phyloP scores from a whole-genome alignment of 1,139 yeast genomes.

The Dujonia santamariae region DNA sequence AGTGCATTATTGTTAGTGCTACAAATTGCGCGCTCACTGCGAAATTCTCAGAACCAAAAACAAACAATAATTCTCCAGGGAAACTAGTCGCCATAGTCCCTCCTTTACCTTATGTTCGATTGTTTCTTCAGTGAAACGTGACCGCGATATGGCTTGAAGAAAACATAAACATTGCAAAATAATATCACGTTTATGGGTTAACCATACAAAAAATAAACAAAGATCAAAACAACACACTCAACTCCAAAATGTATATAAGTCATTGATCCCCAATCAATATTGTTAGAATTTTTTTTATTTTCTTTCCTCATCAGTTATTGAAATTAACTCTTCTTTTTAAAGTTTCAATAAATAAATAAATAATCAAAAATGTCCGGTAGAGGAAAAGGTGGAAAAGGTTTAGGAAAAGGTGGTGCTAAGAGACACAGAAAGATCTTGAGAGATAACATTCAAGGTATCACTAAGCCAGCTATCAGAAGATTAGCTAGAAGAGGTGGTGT shows the following conservation, averaged over 20 bases:
- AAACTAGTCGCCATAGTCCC: too few relatives aligned
- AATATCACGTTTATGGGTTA: not conserved
- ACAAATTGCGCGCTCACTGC: constrained; percentile 2
- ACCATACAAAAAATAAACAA: not conserved
- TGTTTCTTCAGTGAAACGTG: too few relatives aligned
- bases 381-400: constrained; percentile 99
- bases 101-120: too few relatives aligned
- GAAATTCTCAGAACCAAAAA: constrained; percentile 3
- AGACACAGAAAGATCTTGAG: constrained; percentile 99
- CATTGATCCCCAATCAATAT: not conserved
- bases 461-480: constrained; percentile 99
- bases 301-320: constrained; percentile 8
- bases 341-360: constrained; percentile 11
- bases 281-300: constrained; percentile 6
- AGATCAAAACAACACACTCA: not conserved
- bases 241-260: constrained; percentile 8
- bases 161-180: not conserved
- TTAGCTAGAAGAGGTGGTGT: constrained; percentile 99
- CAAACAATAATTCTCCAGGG: too few relatives aligned
- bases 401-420: constrained; percentile 99
- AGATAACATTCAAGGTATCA: constrained; percentile 99
- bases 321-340: constrained; percentile 6
- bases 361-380: constrained; percentile 85
- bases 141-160: too few relatives aligned
- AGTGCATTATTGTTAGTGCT: constrained; percentile 1